These are phyloP conservation scores for Davidsoniella australis DNA, from an alignment of 2,329 filamentous ascomycete genomes.

Conservation along the genomic window DNA sequence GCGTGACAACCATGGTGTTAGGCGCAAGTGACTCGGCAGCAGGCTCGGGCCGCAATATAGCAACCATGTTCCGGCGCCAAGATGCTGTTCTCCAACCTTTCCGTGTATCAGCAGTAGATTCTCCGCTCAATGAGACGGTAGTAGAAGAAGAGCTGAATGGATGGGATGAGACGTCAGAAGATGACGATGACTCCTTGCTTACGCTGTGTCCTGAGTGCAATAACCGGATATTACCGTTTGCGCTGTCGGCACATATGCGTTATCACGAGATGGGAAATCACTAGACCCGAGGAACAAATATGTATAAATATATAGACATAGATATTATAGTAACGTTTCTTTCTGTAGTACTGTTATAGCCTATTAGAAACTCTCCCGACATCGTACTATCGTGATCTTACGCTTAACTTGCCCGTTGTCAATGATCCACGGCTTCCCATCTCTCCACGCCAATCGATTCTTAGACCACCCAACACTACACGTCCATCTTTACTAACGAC, in stretches of 20 bases:
- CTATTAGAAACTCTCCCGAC: not conserved
- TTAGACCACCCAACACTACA: constrained; percentile 61
- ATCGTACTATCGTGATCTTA: constrained; percentile 20
- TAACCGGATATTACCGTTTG: constrained; percentile 37
- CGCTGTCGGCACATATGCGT: constrained; percentile 37
- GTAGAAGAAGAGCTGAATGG: constrained; percentile 17
- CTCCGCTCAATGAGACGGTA: constrained; percentile 16
- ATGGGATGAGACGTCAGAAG: constrained; percentile 17
- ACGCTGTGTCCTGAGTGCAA: constrained; percentile 31
- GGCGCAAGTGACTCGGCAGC: constrained; percentile 14
- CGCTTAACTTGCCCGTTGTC: constrained; percentile 66
- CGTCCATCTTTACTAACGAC: constrained; percentile 34
- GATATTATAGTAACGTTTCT: not conserved
- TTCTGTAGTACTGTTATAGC: not conserved
- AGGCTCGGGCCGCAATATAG: constrained; percentile 58
- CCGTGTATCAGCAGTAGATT: constrained; percentile 28
- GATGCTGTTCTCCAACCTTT: constrained; percentile 52
- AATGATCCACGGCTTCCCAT: constrained; percentile 83
- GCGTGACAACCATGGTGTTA: constrained; percentile 62
- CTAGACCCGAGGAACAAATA: not conserved
- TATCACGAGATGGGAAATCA: constrained; percentile 27
- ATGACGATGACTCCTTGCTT: constrained; percentile 18
- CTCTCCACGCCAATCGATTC: constrained; percentile 72
- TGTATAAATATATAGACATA: too few relatives aligned
- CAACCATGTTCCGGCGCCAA: constrained; percentile 64